These are phyloP conservation scores for Scleroderma bovista DNA, from an alignment of 768 basidiomycete genomes.

Conservation along the genomic window DNA sequence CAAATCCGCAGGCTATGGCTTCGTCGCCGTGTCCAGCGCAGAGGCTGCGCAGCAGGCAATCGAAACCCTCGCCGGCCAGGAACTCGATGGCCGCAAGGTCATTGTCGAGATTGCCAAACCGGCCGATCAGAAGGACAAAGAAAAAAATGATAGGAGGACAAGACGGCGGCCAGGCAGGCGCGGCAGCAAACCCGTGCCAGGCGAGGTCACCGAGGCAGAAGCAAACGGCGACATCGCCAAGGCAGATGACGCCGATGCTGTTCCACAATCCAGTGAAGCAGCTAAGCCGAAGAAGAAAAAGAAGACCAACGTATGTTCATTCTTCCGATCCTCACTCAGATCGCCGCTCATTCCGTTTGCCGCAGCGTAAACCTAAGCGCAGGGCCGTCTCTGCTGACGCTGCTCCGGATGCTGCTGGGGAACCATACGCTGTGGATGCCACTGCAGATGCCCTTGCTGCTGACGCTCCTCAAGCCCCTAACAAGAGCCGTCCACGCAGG, in stretches of 20 bases:
- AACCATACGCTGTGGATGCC: constrained; percentile 32
- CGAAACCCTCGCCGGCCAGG: constrained; percentile 77
- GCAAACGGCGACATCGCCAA: constrained; percentile 66
- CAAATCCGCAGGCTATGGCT: constrained; percentile 89
- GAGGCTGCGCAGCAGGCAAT: constrained; percentile 87
- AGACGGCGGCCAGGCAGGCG: constrained; percentile 84
- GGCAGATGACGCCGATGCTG: constrained; percentile 45
- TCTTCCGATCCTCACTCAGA: not conserved
- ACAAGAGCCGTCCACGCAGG: constrained; percentile 50
- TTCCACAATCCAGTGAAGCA: constrained; percentile 48
- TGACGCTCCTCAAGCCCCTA: constrained; percentile 27
- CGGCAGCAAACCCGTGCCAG: constrained; percentile 80
- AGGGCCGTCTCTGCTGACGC: constrained; percentile 32
- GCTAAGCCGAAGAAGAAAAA: constrained; percentile 75
- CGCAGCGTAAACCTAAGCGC: constrained; percentile 52
- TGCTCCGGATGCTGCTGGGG: constrained; percentile 24
- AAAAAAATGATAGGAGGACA: constrained; percentile 70
- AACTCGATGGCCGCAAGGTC: constrained; percentile 84
- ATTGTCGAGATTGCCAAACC: constrained; percentile 94
- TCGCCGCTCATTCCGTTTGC: constrained; percentile 7
- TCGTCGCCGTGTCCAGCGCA: constrained; percentile 75
- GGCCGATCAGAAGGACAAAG: constrained; percentile 74
- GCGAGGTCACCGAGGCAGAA: constrained; percentile 87
- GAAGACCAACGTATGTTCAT: constrained; percentile 47
- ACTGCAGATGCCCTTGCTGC: constrained; percentile 34